These are phyloP conservation scores for Didymella sp. DNA, from an alignment of 2,329 filamentous ascomycete species.

Conservation along the genomic window DNA sequence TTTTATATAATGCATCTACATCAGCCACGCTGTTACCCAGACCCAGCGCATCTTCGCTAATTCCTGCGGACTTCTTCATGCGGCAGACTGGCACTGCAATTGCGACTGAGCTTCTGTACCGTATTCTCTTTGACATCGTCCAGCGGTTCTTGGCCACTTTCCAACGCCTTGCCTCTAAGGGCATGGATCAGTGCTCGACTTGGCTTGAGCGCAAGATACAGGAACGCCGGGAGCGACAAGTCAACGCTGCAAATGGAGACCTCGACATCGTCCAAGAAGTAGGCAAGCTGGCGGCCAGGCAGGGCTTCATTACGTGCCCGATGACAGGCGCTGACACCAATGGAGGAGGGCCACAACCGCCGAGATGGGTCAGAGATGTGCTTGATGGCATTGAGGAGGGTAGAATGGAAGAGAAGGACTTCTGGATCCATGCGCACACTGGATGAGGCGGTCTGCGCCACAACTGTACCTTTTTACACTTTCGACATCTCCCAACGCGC, in stretches of 20 bases:
- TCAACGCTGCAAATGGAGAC: not conserved
- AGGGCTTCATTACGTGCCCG: slow-evolving; percentile 34
- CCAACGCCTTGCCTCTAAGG: slow-evolving; percentile 32
- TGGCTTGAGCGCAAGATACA: slow-evolving; percentile 35
- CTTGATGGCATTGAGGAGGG: slow-evolving; percentile 39
- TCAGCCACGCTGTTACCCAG: slow-evolving; percentile 8
- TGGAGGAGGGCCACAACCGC: slow-evolving; percentile 23
- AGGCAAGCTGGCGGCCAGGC: slow-evolving; percentile 24
- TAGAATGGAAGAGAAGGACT: slow-evolving; percentile 36
- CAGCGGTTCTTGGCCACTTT: slow-evolving; percentile 34
- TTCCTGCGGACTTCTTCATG: slow-evolving; percentile 24
- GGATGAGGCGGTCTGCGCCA: not conserved
- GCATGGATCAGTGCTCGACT: slow-evolving; percentile 34
- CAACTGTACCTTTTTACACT: not conserved
- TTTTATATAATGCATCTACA: slow-evolving; percentile 16
- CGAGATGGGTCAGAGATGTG: slow-evolving; percentile 35
- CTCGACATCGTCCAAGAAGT: slow-evolving; percentile 33
- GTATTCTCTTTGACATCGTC: slow-evolving; percentile 39
- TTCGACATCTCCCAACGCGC: not conserved
- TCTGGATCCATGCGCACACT: slow-evolving; percentile 36
- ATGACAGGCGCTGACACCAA: slow-evolving; percentile 20
- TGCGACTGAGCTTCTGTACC: slow-evolving; percentile 42
- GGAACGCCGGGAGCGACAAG: slow-evolving; percentile 22
- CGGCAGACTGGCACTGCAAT: slow-evolving; percentile 37
- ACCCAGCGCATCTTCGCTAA: slow-evolving; percentile 17